phyloP scores from a whole-genome alignment of 75 land plant species.

The Azolla pinnata region DNA sequence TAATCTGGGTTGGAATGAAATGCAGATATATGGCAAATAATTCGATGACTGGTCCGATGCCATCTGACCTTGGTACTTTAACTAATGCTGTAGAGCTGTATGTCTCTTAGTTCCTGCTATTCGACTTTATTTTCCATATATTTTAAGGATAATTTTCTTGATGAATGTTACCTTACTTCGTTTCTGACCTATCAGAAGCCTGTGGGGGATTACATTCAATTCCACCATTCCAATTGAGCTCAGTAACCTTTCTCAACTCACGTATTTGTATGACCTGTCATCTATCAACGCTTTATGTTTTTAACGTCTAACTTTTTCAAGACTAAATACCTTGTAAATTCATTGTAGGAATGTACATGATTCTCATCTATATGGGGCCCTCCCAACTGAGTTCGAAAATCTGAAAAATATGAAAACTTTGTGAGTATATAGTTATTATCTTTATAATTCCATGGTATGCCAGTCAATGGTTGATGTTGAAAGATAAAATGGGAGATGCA shows the following conservation, averaged over 20 bases:
- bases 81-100: slow-evolving; percentile 11
- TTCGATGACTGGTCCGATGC: slow-evolving; percentile 13
- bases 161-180: too few relatives aligned
- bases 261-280: slow-evolving; percentile 9
- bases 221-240: slow-evolving; percentile 12
- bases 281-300: not conserved
- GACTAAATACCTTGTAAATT: not conserved
- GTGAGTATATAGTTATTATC: slow-evolving; percentile 12
- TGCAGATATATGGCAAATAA: slow-evolving; percentile 21
- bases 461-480: too few relatives aligned
- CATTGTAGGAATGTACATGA: slow-evolving; percentile 16
- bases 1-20: not conserved
- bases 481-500: too few relatives aligned
- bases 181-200: slow-evolving; percentile 6
- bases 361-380: slow-evolving; percentile 17
- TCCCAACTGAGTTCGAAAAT: slow-evolving; percentile 16
- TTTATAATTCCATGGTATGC: too few relatives aligned
- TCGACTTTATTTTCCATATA: not conserved
- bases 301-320: not conserved
- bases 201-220: slow-evolving; percentile 8
- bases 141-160: not conserved
- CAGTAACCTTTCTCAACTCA: slow-evolving; percentile 11
- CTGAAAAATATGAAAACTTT: slow-evolving; percentile 11
- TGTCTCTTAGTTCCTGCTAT: not conserved
- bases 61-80: slow-evolving; percentile 7